Base-by-base conservation (phyloP, 352 stramenopile species). In the Elongisporangium senticosum region DNA sequence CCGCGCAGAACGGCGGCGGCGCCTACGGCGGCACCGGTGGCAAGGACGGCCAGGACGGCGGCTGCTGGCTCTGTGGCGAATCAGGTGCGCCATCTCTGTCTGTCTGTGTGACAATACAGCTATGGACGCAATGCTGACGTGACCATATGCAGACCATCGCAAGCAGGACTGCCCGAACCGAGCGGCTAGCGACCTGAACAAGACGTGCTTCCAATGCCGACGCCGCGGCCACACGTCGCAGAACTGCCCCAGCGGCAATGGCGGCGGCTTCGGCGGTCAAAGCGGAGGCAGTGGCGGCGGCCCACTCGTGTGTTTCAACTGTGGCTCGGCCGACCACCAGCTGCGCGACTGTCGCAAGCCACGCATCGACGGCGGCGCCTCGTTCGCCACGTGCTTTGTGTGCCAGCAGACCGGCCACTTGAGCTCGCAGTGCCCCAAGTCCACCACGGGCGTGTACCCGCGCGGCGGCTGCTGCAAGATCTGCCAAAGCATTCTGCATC, bases 381-480 rank as follows among this genome's bases (percentile, higher is more conserved):
- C 77, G 19, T 93, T 78, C 65, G 86, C 86, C 20, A 90, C 79
- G 56, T 97, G 89, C 68, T 97, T 96, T 63, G 80, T 97, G 43
- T 97, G 89, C 68, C 72, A 84, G 55, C 74, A 90, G 59, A 87
- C 81, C 24, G 89, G 89, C 47, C 89, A 97, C 64, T 66, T 97
- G 62, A 95, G 86, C 65, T 79, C 76, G 56, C 83, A 88, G 67
- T 97, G 89, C 56, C 82, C 86, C 43, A 66, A 95, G 69, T 95
- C 90, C 51, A 89, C 73, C 53, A 93, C 87, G 47, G 87, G 87
- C 56, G 87, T 96, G 51, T 96, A 96, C 70, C 87, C 87, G 49
- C 93, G 89, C 56, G 89, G 89, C 56, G 89, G 89, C 40, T 91
- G 85, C 70, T 97, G 89, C 61, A 95, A 96, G 65, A 61, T 97